Evolutionary conservation across 345 rosid species (phyloP).

Genomic region (Bruguiera sexangula): DNA sequence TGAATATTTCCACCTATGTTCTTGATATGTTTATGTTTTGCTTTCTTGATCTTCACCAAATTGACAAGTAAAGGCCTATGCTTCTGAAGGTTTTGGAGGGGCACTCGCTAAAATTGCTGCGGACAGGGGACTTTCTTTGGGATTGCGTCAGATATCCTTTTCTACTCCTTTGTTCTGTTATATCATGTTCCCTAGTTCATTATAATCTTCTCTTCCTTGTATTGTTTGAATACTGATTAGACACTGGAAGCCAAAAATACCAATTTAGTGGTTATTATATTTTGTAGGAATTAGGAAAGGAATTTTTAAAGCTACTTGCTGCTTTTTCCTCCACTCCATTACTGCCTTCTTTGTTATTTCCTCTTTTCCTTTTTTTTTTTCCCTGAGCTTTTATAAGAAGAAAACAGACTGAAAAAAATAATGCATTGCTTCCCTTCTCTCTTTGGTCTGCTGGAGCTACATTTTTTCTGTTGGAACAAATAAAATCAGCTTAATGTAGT

Average conservation of each 20-base stretch:
- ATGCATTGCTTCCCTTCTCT: not conserved
- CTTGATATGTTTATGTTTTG: not conserved
- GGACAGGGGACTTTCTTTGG: slow-evolving; percentile 63
- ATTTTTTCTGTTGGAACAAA: not conserved
- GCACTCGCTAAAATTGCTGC: slow-evolving; percentile 79
- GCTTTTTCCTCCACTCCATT: no score
- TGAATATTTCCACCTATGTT: no score
- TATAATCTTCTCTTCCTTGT: not conserved
- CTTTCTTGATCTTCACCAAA: not conserved
- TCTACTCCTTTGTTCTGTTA: not conserved
- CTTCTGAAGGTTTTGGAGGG: slow-evolving; percentile 67
- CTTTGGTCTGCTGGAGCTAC: not conserved
- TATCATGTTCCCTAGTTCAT: not conserved
- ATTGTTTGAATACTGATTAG: not conserved
- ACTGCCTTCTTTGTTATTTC: no score
- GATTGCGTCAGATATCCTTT: slow-evolving; percentile 95
- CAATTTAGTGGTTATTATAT: no score
- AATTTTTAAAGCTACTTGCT: no score
- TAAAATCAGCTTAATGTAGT: not conserved
- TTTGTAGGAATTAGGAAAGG: no score
- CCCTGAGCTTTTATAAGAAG: no score
- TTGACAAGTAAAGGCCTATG: not conserved
- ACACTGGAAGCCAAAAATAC: no score
- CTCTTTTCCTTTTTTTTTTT: no score
- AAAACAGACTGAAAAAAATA: not conserved